Conservation (phyloP, 352 stramenopile genomes). For the Globisporangium mamillatum region DNA sequence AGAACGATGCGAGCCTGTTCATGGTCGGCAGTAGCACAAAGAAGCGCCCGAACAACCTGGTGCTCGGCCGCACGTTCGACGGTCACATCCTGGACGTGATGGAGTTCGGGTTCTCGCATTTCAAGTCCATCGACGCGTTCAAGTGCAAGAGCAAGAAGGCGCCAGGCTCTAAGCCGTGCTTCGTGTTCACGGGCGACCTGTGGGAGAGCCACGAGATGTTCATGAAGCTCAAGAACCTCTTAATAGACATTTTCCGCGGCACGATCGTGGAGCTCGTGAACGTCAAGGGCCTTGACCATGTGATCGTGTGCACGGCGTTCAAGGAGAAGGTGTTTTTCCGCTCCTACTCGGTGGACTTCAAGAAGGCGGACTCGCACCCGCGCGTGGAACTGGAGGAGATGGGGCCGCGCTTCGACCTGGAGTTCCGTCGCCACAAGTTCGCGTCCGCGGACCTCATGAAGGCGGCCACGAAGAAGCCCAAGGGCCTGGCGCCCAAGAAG, state of each 20-base stretch:
- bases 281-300: constrained; percentile 95
- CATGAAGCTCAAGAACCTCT: constrained; percentile 93
- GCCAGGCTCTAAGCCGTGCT: constrained; percentile 93
- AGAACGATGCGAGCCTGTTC: constrained; percentile 98
- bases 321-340: constrained; percentile 93
- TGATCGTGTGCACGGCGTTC: constrained; percentile 95
- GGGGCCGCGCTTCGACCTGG: constrained; percentile 87
- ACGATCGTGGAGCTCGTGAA: constrained; percentile 95
- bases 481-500: constrained; percentile 92
- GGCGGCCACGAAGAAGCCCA: constrained; percentile 92
- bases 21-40: constrained; percentile 97
- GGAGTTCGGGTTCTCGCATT: constrained; percentile 95
- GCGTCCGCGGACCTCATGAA: constrained; percentile 95
- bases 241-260: constrained; percentile 97
- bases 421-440: constrained; percentile 94
- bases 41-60: constrained; percentile 98
- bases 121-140: constrained; percentile 93
- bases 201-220: constrained; percentile 92
- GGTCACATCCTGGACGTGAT: constrained; percentile 98
- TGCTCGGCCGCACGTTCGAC: constrained; percentile 97
- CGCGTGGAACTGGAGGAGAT: constrained; percentile 90
- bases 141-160: constrained; percentile 90
- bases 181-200: constrained; percentile 95
- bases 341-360: constrained; percentile 96
- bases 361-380: constrained; percentile 83